These are phyloP conservation scores for Litsea cubeba DNA, from an alignment of 164 flowering plant species.

Conservation along the genomic window DNA sequence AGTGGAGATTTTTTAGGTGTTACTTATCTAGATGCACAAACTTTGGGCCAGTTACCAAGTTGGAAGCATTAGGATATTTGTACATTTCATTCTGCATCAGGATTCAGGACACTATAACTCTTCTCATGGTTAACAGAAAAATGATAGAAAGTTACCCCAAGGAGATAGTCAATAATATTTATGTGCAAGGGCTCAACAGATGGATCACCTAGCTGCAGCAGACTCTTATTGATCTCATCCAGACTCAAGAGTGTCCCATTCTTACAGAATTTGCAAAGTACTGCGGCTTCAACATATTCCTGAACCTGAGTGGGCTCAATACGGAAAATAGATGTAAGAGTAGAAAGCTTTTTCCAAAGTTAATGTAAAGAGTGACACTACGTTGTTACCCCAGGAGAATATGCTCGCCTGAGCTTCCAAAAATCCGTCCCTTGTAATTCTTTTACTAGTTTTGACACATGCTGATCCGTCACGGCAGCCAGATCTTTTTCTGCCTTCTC, in stretches of 20 bases:
- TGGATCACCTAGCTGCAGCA: slow-evolving; percentile 60
- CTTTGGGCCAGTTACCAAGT: neutral
- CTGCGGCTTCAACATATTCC: slow-evolving; percentile 94
- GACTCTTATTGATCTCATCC: slow-evolving; percentile 66
- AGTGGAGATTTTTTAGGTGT: neutral
- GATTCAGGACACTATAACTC: neutral
- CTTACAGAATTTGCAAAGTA: slow-evolving; percentile 74
- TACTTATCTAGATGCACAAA: neutral
- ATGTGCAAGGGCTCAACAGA: slow-evolving; percentile 78
- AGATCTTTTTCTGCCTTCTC: slow-evolving; percentile 86
- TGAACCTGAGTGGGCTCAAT: slow-evolving; percentile 54
- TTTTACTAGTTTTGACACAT: slow-evolving; percentile 60
- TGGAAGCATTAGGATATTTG: neutral
- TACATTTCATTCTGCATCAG: neutral
- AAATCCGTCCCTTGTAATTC: slow-evolving; percentile 88
- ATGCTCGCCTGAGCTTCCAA: slow-evolving; percentile 97
- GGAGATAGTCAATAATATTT: slow-evolving; percentile 75
- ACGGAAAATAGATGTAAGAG: slow-evolving; percentile 6
- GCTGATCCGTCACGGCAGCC: slow-evolving; percentile 50
- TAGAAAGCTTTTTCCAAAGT: neutral
- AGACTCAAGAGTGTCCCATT: slow-evolving; percentile 70
- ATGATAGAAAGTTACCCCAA: slow-evolving; percentile 57
- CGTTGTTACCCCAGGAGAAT: slow-evolving; percentile 73
- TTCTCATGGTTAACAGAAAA: too few species aligned
- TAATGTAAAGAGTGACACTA: neutral